Base-by-base conservation (phyloP, 495 filamentous ascomycete genomes). In the Aspergillus heteromorphus region DNA sequence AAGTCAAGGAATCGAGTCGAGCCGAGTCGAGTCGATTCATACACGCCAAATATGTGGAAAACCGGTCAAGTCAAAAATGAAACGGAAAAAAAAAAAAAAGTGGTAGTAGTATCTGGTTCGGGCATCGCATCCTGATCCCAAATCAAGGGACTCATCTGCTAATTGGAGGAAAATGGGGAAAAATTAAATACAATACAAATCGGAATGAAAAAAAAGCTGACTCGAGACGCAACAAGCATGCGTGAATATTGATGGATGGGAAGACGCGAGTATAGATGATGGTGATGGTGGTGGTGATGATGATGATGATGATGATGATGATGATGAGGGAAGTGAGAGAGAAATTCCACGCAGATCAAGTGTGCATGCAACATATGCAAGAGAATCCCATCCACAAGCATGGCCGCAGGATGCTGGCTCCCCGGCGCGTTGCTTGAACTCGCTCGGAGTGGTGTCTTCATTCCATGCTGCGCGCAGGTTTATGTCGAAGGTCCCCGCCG, bases 141-240 rank as follows among this genome's bases (percentile, higher is more conserved):
- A 34, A 19, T 42, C 45, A 36, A 55, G 40, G 23, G 30, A 7
- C 48, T 21, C 40, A 31, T 56, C 52, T 40, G 43, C 43, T 48
- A 47, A 14, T 27, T n/a, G n/a, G n/a, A n/a, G n/a, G n/a, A n/a
- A n/a, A n/a, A n/a, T n/a, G n/a, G 23, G 16, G 18, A 49, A 31
- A 50, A 56, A 55, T 63, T 60, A 59, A 59, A 57, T 59, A 58
- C 61, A 63, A 54, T 60, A 63, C 57, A 63, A 55, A 56, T 56
- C 42, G 53, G 53, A 56, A 58, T n/a, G 40, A 27, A 53, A 48
- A 21, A 27, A 53, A 48, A 21, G 19, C 21, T 42, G 42, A 36
- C 30, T 20, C 41, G 20, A 23, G 36, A 14, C 9, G 50, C 17
- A 42, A 45, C 19, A 47, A 43, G 25, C 21, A 52, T 30, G 34